These are phyloP conservation scores for Lachancea quebecensis DNA, from an alignment of 805 yeast genomes.

Conservation along the genomic window DNA sequence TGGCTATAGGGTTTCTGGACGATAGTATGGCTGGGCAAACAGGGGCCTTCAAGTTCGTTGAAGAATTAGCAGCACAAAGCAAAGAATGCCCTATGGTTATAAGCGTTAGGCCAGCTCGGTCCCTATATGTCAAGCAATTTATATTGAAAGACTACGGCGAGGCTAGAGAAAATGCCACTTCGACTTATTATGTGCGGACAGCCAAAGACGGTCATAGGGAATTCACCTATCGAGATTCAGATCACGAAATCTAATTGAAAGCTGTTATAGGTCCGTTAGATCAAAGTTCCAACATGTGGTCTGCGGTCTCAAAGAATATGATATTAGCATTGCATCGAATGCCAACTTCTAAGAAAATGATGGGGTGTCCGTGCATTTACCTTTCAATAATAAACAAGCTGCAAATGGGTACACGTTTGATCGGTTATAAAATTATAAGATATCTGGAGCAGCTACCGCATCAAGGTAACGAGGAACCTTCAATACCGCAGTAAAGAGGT, in stretches of 20 bases:
- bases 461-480: too few relatives aligned
- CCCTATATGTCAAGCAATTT: slow-evolving; percentile 14
- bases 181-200: slow-evolving; percentile 12
- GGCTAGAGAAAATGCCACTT: slow-evolving; percentile 11
- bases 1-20: slow-evolving; percentile 14
- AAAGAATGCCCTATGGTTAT: slow-evolving; percentile 17
- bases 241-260: not conserved
- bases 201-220: slow-evolving; percentile 21
- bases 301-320: too few relatives aligned
- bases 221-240: slow-evolving; percentile 11
- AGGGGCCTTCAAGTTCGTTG: slow-evolving; percentile 1
- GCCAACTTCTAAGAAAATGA: too few relatives aligned
- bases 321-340: too few relatives aligned
- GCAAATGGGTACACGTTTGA: too few relatives aligned
- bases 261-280: not conserved
- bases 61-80: slow-evolving; percentile 1
- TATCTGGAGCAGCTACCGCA: too few relatives aligned
- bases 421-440: too few relatives aligned
- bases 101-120: slow-evolving; percentile 10
- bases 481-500: too few relatives aligned
- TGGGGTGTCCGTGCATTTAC: too few relatives aligned
- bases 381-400: too few relatives aligned
- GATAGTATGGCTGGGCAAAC: slow-evolving; percentile 1
- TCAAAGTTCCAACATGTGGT: too few relatives aligned
- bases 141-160: slow-evolving; percentile 18